Evolutionary conservation across 495 filamentous ascomycete genomes (phyloP).

Genomic region (Zalerion maritima): DNA sequence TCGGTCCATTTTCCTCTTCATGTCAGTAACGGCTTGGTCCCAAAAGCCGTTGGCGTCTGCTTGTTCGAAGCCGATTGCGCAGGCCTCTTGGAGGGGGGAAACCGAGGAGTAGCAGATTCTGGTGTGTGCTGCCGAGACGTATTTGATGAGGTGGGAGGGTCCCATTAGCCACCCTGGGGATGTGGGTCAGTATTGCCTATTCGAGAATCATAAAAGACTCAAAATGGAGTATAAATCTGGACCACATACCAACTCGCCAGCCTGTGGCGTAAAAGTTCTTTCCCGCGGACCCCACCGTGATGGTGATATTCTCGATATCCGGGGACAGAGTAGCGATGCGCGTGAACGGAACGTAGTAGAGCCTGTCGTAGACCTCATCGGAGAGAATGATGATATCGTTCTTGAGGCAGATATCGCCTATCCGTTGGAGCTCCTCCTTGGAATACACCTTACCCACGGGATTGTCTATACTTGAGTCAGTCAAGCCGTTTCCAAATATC

Average conservation of each 20-base stretch:
- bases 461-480: slow-evolving; percentile 46
- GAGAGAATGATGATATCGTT: slow-evolving; percentile 90
- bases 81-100: slow-evolving; percentile 86
- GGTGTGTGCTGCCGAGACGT: slow-evolving; percentile 84
- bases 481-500: not conserved
- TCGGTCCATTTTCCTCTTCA: slow-evolving; percentile 73
- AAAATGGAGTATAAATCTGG: not conserved
- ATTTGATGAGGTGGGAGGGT: slow-evolving; percentile 74
- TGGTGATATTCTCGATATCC: slow-evolving; percentile 69
- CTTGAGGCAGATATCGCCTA: slow-evolving; percentile 84
- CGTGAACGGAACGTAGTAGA: slow-evolving; percentile 91
- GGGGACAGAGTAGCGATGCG: slow-evolving; percentile 78
- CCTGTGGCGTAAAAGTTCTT: slow-evolving; percentile 98
- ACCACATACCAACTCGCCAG: slow-evolving; percentile 63
- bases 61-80: slow-evolving; percentile 88
- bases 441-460: slow-evolving; percentile 93
- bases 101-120: slow-evolving; percentile 93
- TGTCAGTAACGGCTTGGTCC: slow-evolving; percentile 68
- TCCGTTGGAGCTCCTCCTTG: slow-evolving; percentile 61
- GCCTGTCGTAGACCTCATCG: slow-evolving; percentile 91
- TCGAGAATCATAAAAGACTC: not conserved
- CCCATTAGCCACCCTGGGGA: slow-evolving; percentile 92
- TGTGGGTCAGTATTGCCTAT: too few relatives aligned
- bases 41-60: slow-evolving; percentile 79
- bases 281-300: slow-evolving; percentile 88